A percentile compares a stretch with the other conserved stretches of the same genome.
Evolutionary conservation across 768 basidiomycete species (phyloP).

Genomic region (Auricularia heimuer): DNA sequence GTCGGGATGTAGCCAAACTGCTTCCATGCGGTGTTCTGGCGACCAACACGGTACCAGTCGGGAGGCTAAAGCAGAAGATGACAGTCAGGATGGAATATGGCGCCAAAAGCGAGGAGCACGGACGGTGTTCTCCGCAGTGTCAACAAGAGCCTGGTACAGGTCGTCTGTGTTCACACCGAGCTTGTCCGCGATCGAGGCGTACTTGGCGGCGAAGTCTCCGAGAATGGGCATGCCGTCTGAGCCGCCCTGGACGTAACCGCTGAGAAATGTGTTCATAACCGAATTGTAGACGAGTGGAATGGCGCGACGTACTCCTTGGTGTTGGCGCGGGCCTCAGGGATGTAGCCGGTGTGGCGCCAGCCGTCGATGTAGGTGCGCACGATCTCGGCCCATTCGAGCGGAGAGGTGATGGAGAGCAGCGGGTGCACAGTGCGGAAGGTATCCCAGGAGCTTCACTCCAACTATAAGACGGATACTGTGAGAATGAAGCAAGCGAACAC

Average conservation of each 20-base stretch:
- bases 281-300: no score
- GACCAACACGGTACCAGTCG: conserved; percentile 42
- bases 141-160: conserved; percentile 39
- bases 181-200: conserved; percentile 24
- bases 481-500: neutral
- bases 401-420: conserved; percentile 35
- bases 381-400: conserved; percentile 37
- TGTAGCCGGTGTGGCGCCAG: conserved; percentile 38
- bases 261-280: conserved; percentile 6
- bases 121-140: conserved; percentile 44
- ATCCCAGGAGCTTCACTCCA: conserved; percentile 37
- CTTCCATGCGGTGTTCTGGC: conserved; percentile 45
- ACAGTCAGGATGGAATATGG: neutral
- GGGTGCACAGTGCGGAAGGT: conserved; percentile 45
- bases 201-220: conserved; percentile 43
- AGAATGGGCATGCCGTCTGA: conserved; percentile 43
- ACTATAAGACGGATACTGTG: conserved; percentile 3
- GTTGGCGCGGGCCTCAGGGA: conserved; percentile 42
- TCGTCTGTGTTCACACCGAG: conserved; percentile 37
- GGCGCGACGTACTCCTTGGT: conserved; percentile 32
- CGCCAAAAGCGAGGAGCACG: conserved; percentile 7
- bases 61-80: conserved; percentile 26
- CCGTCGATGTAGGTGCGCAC: conserved; percentile 42
- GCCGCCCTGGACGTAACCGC: conserved; percentile 42
- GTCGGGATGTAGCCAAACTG: conserved; percentile 41